phyloP scores from a whole-genome alignment of 192 early-diverging fungal genomes.

The Phlyctochytrium planicorne region DNA sequence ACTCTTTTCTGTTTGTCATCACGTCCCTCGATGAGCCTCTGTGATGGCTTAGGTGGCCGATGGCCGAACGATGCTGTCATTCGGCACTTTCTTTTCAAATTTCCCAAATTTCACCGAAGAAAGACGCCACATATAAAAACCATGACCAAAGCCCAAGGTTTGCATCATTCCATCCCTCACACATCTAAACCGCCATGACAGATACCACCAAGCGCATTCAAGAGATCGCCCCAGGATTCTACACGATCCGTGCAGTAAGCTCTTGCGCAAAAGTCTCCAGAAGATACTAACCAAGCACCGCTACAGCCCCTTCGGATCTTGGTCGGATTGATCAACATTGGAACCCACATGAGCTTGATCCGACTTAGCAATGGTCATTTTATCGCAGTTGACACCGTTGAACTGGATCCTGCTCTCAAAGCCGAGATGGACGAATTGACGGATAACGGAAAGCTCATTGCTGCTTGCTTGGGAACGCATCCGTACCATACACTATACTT shows the following conservation, averaged over 20 bases:
- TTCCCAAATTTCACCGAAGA: too few species aligned
- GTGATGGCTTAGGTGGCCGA: too few species aligned
- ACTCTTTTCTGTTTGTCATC: too few species aligned
- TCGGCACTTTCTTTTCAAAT: too few species aligned
- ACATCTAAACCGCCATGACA: conserved; percentile 1
- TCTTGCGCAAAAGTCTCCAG: neutral
- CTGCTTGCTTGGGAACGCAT: conserved; percentile 29
- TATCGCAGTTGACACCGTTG: conserved; percentile 20
- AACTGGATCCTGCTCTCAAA: conserved; percentile 9
- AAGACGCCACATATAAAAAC: too few species aligned
- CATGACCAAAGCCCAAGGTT: too few species aligned
- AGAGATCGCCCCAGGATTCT: conserved; percentile 26
- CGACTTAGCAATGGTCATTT: conserved; percentile 11
- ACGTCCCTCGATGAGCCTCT: too few species aligned
- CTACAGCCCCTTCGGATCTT: conserved; percentile 7
- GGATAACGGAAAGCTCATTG: conserved; percentile 22
- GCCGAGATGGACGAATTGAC: conserved; percentile 20
- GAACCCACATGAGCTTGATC: conserved; percentile 29
- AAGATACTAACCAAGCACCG: neutral
- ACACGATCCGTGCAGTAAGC: conserved; percentile 14
- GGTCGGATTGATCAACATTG: conserved; percentile 14
- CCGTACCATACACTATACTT: conserved; percentile 27
- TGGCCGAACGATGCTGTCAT: too few species aligned
- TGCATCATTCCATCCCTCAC: too few species aligned
- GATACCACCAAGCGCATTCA: neutral